These are phyloP conservation scores for Sugiyamaella sp. DNA, from an alignment of 1,139 yeast genomes.

Conservation along the genomic window DNA sequence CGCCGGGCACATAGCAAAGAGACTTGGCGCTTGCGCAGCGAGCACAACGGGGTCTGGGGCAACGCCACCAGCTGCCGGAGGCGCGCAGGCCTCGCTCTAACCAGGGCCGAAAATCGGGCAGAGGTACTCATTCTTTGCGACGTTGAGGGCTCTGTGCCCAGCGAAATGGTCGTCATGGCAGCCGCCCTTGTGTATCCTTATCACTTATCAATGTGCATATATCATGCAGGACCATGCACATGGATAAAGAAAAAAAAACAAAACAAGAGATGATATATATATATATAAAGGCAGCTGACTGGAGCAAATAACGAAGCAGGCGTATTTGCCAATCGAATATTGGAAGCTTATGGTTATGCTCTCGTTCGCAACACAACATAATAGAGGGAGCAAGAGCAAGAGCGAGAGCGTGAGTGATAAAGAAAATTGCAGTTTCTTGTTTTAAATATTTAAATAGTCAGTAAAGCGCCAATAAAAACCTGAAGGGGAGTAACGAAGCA, in stretches of 20 bases:
- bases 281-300: not conserved
- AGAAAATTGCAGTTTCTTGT: not conserved
- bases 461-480: constrained; percentile 15
- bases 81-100: no score
- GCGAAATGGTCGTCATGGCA: not conserved
- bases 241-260: not conserved
- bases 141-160: no score
- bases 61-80: not conserved
- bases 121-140: no score
- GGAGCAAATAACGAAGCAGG: no score
- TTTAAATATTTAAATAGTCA: constrained; percentile 2
- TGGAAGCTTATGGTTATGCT: no score
- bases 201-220: constrained; percentile 8
- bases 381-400: not conserved
- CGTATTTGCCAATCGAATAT: no score
- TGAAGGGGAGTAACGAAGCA: not conserved
- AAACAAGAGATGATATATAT: no score
- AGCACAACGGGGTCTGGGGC: constrained; percentile 1
- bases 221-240: constrained; percentile 6
- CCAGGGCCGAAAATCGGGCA: no score
- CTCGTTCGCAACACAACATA: not conserved
- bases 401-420: no score
- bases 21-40: not conserved
- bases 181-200: not conserved
- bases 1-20: no score